These are phyloP conservation scores for Allium sativum DNA, from an alignment of 106 monocot species.

Conservation along the genomic window DNA sequence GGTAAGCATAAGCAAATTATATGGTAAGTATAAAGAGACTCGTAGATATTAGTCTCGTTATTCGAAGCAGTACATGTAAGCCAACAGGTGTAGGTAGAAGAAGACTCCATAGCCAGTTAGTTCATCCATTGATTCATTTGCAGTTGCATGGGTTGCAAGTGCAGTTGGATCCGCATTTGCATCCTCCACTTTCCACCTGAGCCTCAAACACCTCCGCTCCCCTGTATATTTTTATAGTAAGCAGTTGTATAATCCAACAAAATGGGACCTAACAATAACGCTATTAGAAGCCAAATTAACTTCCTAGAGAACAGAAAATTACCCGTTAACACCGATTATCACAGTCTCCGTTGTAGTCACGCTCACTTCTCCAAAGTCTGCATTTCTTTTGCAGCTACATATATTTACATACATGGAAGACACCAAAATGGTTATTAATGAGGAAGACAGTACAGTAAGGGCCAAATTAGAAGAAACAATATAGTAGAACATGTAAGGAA, in stretches of 20 bases:
- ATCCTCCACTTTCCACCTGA: constrained; percentile 34
- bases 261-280: no score
- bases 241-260: no score
- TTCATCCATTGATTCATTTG: constrained; percentile 17
- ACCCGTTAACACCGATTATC: not conserved
- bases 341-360: not conserved
- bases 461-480: not conserved
- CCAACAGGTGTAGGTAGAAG: no score
- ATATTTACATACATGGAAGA: not conserved
- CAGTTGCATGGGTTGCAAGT: constrained; percentile 48
- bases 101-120: no score
- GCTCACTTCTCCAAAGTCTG: not conserved
- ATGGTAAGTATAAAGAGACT: no score
- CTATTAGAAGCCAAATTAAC: no score
- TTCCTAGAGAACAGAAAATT: no score
- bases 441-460: not conserved
- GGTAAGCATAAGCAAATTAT: no score
- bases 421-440: not conserved
- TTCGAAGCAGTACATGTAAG: no score
- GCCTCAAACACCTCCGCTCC: constrained; percentile 11
- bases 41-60: no score
- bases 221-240: not conserved
- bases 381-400: not conserved
- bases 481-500: not conserved
- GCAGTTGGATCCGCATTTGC: constrained; percentile 64